These are phyloP conservation scores for Eutrema salsugineum DNA, from an alignment of 441 rosid species.

Conservation along the genomic window DNA sequence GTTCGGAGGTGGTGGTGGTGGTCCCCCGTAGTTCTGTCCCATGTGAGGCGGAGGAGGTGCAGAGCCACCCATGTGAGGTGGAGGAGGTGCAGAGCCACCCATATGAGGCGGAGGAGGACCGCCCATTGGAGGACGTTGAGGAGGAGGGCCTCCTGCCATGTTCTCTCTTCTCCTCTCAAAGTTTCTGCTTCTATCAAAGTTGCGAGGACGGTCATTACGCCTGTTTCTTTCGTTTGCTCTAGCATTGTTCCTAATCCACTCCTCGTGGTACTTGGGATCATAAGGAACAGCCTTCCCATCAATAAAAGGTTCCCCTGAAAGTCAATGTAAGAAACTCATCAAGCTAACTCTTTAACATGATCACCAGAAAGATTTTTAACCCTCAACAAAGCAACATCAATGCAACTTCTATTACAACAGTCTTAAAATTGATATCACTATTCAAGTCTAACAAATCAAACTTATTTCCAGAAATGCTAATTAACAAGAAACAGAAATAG, in stretches of 20 bases:
- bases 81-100: conserved; percentile 28
- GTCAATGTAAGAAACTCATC: background rate
- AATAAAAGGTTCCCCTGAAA: conserved; percentile 89
- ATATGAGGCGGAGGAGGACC: conserved; percentile 25
- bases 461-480: background rate
- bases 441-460: background rate
- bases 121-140: conserved; percentile 31
- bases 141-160: conserved; percentile 43
- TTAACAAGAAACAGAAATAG: background rate
- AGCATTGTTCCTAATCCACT: conserved; percentile 89
- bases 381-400: background rate
- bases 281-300: conserved; percentile 93
- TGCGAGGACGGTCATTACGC: conserved; percentile 82
- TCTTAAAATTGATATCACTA: background rate
- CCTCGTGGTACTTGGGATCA: conserved; percentile 93
- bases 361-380: background rate
- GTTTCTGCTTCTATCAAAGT: conserved; percentile 71
- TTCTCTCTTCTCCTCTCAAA: conserved; percentile 87
- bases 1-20: conserved; percentile 3
- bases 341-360: background rate
- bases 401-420: background rate
- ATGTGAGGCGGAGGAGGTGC: conserved; percentile 25
- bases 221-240: conserved; percentile 83
- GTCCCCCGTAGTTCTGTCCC: conserved; percentile 30
- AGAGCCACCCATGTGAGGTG: conserved; percentile 28